Percentiles rank a stretch among this genome's conserved stretches.
Evolutionary conservation across 2,329 filamentous ascomycete genomes (phyloP).

Genomic region (Phialemoniopsis sp.): DNA sequence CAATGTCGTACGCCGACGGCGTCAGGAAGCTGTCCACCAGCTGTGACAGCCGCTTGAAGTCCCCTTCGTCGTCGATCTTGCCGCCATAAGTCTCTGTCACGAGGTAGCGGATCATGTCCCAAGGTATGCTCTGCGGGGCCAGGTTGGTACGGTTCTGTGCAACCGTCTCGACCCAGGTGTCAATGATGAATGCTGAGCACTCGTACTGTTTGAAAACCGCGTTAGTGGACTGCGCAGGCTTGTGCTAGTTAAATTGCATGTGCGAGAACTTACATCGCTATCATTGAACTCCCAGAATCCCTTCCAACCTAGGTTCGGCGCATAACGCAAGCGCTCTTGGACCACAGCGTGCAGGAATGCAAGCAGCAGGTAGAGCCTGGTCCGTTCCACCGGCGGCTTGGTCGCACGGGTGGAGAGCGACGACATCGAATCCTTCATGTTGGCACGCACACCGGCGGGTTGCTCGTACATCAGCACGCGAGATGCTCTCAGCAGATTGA

Average conservation of each 20-base stretch:
- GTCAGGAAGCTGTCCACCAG: constrained; percentile 79
- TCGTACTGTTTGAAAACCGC: constrained; percentile 91
- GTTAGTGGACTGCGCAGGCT: constrained; percentile 22
- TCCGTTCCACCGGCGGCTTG: constrained; percentile 86
- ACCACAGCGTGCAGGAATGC: constrained; percentile 95
- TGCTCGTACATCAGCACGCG: constrained; percentile 97
- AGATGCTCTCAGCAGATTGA: constrained; percentile 89
- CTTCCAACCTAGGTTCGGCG: constrained; percentile 93
- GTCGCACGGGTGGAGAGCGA: constrained; percentile 66
- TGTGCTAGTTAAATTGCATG: constrained; percentile 19
- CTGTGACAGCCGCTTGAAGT: constrained; percentile 69
- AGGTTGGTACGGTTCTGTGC: constrained; percentile 87
- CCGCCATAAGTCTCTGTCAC: constrained; percentile 95
- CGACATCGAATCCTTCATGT: constrained; percentile 96
- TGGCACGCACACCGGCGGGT: constrained; percentile 90
- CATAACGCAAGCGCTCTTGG: constrained; percentile 91
- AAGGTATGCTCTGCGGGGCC: constrained; percentile 88
- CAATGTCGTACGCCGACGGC: constrained; percentile 84
- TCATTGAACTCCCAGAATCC: constrained; percentile 99
- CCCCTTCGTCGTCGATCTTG: constrained; percentile 89
- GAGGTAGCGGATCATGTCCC: constrained; percentile 90
- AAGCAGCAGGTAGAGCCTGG: constrained; percentile 82
- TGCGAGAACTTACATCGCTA: constrained; percentile 73
- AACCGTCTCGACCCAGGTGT: constrained; percentile 84
- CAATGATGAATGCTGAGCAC: constrained; percentile 93